Evolutionary conservation across 2,329 filamentous ascomycete genomes (phyloP).

Genomic region (Stemphylium beticola): DNA sequence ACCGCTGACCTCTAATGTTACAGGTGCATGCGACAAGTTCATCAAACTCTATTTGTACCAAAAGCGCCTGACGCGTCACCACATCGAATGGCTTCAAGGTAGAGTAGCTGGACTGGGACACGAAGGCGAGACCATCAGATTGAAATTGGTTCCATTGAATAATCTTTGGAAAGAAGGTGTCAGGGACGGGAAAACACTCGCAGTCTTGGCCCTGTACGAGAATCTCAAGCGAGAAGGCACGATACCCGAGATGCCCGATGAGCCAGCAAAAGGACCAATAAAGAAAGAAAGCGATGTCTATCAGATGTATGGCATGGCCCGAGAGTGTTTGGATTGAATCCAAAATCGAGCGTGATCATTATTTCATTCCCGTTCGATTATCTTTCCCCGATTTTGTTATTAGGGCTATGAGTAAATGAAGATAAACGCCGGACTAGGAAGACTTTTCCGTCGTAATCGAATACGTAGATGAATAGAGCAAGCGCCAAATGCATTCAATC

Average conservation of each 20-base stretch:
- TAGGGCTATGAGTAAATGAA: no score
- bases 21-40: constrained; percentile 65
- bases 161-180: constrained; percentile 61
- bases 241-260: constrained; percentile 38
- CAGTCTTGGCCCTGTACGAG: constrained; percentile 62
- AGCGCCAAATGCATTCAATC: background rate
- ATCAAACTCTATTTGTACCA: constrained; percentile 63
- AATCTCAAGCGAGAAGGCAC: constrained; percentile 57
- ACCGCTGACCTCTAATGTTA: constrained; percentile 56
- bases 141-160: constrained; percentile 60
- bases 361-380: no score
- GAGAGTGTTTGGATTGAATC: background rate
- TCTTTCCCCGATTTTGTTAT: no score
- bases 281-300: background rate
- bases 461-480: no score
- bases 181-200: constrained; percentile 63
- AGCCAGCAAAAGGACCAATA: constrained; percentile 19
- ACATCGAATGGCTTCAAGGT: constrained; percentile 59
- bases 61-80: constrained; percentile 56
- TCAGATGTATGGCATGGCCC: background rate
- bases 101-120: constrained; percentile 61
- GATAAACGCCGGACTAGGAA: no score
- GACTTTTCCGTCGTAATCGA: no score
- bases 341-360: no score
- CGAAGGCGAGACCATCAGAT: constrained; percentile 64